phyloP scores from a whole-genome alignment of 2,329 filamentous ascomycete species.

The Curvularia verruculosa region DNA sequence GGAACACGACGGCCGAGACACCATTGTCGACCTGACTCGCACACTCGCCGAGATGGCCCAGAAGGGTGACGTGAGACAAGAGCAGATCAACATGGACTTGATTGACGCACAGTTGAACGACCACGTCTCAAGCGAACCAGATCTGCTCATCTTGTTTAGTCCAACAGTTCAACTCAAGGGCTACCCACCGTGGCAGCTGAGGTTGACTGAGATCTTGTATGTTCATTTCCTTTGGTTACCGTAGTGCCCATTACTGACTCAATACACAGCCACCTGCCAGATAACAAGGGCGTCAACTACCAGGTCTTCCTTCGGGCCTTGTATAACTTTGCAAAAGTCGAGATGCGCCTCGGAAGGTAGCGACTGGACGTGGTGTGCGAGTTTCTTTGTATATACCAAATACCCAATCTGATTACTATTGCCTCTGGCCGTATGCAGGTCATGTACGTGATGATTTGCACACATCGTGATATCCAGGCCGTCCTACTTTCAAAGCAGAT shows the following conservation, averaged over 20 bases:
- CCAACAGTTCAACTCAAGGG: slow-evolving; percentile 83
- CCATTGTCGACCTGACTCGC: slow-evolving; percentile 92
- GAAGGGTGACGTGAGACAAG: slow-evolving; percentile 77
- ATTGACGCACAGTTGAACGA: slow-evolving; percentile 86
- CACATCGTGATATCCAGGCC: not conserved
- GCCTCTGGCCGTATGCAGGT: not conserved
- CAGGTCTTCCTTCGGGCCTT: slow-evolving; percentile 88
- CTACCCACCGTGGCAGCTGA: slow-evolving; percentile 95
- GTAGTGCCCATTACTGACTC: slow-evolving; percentile 14
- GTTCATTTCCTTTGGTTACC: slow-evolving; percentile 39
- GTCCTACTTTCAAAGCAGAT: not conserved
- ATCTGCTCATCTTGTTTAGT: slow-evolving; percentile 85
- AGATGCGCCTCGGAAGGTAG: slow-evolving; percentile 80
- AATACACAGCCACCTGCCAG: slow-evolving; percentile 58
- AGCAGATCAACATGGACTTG: slow-evolving; percentile 83
- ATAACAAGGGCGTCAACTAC: slow-evolving; percentile 86
- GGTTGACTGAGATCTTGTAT: slow-evolving; percentile 90
- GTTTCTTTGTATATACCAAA: slow-evolving; percentile 16
- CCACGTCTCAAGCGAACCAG: slow-evolving; percentile 83
- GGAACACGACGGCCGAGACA: slow-evolving; percentile 86
- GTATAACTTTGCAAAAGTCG: slow-evolving; percentile 81
- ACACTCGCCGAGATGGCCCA: slow-evolving; percentile 96
- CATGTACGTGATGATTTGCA: not conserved
- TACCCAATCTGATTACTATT: slow-evolving; percentile 22
- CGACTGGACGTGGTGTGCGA: not conserved